These are phyloP conservation scores for Paecilomyces sp. DNA, from an alignment of 2,329 filamentous ascomycete species.

Conservation along the genomic window DNA sequence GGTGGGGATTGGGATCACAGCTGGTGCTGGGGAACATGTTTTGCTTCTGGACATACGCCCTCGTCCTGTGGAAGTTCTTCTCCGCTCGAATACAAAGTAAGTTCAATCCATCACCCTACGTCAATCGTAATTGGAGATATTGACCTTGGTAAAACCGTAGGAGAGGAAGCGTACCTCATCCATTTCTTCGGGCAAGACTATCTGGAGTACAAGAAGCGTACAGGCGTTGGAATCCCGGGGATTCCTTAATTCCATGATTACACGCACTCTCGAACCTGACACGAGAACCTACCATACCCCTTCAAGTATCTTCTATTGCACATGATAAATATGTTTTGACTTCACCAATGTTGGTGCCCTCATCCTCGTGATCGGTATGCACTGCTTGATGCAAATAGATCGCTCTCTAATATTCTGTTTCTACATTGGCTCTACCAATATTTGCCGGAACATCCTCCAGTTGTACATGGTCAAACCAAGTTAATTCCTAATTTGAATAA, in stretches of 20 bases:
- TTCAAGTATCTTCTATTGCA: background rate
- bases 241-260: conserved; percentile 37
- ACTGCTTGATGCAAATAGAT: background rate
- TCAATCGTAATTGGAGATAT: background rate
- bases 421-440: background rate
- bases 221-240: conserved; percentile 75
- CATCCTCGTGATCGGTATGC: background rate
- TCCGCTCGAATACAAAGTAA: conserved; percentile 58
- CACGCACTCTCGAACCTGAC: background rate
- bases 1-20: conserved; percentile 95
- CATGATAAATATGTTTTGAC: background rate
- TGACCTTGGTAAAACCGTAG: conserved; percentile 27
- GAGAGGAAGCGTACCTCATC: conserved; percentile 71
- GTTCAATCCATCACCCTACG: conserved; percentile 19
- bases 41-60: conserved; percentile 66
- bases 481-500: background rate
- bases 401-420: background rate
- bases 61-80: conserved; percentile 84
- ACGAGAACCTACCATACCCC: background rate
- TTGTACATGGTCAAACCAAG: background rate
- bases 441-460: background rate
- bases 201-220: conserved; percentile 60
- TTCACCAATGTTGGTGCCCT: background rate
- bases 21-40: conserved; percentile 77
- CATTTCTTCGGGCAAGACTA: conserved; percentile 84